Percentiles rank a stretch among this genome's conserved stretches.
Evolutionary conservation across 768 basidiomycete species (phyloP).

Genomic region (Suillus spraguei): DNA sequence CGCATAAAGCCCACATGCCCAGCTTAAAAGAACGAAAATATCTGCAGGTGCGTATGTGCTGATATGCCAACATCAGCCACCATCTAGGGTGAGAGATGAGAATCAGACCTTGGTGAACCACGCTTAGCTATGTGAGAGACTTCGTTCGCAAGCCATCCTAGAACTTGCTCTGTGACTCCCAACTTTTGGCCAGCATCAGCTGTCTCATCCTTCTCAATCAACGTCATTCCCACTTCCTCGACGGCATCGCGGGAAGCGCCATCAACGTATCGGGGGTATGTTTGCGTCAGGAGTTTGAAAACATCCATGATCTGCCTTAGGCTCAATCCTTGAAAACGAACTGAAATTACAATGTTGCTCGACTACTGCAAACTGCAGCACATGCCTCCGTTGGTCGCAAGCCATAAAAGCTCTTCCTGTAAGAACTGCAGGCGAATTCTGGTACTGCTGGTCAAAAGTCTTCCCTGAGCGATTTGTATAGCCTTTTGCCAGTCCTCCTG

Average conservation of each 20-base stretch:
- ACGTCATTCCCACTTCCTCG: constrained; percentile 61
- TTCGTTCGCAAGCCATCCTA: constrained; percentile 78
- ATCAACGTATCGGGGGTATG: constrained; percentile 82
- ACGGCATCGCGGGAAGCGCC: constrained; percentile 69
- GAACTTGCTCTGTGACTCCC: constrained; percentile 68
- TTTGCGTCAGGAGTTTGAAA: constrained; percentile 71
- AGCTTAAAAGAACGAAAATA: constrained; percentile 69
- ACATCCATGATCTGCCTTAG: constrained; percentile 67
- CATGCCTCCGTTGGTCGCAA: constrained; percentile 62
- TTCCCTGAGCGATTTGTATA: constrained; percentile 52
- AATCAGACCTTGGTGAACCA: constrained; percentile 55
- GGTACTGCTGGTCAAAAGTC: constrained; percentile 54
- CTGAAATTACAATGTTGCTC: constrained; percentile 9
- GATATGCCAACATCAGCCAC: not conserved
- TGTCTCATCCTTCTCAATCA: constrained; percentile 66
- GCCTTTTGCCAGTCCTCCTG: constrained; percentile 58
- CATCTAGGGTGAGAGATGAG: not conserved
- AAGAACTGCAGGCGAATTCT: constrained; percentile 60
- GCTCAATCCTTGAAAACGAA: constrained; percentile 49
- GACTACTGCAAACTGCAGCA: constrained; percentile 14
- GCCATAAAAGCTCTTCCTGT: constrained; percentile 57
- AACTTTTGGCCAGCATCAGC: constrained; percentile 45
- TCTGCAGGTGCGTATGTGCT: constrained; percentile 62
- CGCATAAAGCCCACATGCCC: constrained; percentile 67
- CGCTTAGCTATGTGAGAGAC: constrained; percentile 58